phyloP scores from a whole-genome alignment of 2,329 filamentous ascomycete genomes.

The Colletotrichum destructivum region DNA sequence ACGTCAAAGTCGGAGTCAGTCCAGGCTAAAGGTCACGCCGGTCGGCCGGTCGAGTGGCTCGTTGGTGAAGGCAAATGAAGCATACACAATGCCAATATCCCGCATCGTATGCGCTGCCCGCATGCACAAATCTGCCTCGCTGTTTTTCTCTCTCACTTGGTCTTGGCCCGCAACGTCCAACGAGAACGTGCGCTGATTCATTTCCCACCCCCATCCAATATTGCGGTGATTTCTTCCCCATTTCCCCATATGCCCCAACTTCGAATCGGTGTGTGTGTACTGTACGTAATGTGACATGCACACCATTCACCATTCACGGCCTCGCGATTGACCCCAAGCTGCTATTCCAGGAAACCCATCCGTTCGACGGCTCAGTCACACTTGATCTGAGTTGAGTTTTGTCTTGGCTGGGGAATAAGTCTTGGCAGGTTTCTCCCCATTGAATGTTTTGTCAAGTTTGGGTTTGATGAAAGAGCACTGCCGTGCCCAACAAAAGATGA shows the following conservation, averaged over 20 bases:
- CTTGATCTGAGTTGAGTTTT: conserved; percentile 28
- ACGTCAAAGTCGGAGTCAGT: conserved; percentile 4
- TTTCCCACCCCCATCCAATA: conserved; percentile 31
- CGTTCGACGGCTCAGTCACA: conserved; percentile 25
- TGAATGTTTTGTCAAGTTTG: conserved; percentile 10
- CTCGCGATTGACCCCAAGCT: not conserved
- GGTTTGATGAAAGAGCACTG: conserved; percentile 7
- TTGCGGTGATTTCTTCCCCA: conserved; percentile 26
- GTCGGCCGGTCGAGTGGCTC: not conserved
- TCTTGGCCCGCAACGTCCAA: conserved; percentile 23
- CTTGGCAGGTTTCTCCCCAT: conserved; percentile 35
- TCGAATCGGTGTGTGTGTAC: not conserved
- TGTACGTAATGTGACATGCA: not conserved
- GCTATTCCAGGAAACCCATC: conserved; percentile 29
- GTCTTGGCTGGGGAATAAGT: conserved; percentile 24
- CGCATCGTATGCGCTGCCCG: conserved; percentile 15
- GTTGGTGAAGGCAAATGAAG: conserved; percentile 1
- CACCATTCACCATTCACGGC: not conserved
- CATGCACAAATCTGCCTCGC: conserved; percentile 26
- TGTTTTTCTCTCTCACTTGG: conserved; percentile 2
- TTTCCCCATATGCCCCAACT: conserved; percentile 17
- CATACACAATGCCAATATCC: conserved; percentile 19
- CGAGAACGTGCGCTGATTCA: conserved; percentile 18
- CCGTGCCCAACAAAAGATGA: not conserved
- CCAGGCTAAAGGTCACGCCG: not conserved